Evolutionary conservation across 192 early-diverging fungal species (phyloP).

Genomic region (Chytriomyces sp.): DNA sequence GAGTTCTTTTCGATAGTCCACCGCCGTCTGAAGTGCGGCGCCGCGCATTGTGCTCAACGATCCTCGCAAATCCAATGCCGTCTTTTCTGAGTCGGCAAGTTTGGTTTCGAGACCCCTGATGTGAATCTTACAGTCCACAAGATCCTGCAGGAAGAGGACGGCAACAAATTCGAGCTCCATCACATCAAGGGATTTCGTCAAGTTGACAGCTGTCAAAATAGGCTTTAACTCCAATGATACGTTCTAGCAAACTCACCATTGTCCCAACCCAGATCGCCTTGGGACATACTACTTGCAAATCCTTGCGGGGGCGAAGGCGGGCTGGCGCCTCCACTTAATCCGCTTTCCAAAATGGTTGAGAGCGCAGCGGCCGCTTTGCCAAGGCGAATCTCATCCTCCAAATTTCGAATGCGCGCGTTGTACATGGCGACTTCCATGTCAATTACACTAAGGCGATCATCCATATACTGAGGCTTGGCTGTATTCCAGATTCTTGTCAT

Average conservation of each 20-base stretch:
- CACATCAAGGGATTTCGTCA: constrained; percentile 42
- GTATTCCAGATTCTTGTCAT: constrained; percentile 41
- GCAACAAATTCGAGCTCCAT: constrained; percentile 44
- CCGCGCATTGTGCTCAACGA: constrained; percentile 32
- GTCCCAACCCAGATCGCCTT: constrained; percentile 49
- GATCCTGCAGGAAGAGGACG: constrained; percentile 46
- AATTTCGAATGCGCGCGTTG: constrained; percentile 30
- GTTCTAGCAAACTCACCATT: constrained; percentile 33
- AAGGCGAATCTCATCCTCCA: constrained; percentile 29
- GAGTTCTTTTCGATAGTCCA: constrained; percentile 36
- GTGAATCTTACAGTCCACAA: constrained; percentile 31
- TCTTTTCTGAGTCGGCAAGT: constrained; percentile 37
- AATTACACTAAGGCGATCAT: constrained; percentile 45
- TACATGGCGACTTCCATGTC: constrained; percentile 46
- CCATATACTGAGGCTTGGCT: constrained; percentile 52
- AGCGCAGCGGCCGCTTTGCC: constrained; percentile 6
- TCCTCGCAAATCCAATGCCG: constrained; percentile 26
- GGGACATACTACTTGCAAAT: background rate
- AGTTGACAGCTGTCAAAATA: constrained; percentile 34
- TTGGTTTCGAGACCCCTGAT: constrained; percentile 27
- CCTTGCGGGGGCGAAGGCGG: background rate
- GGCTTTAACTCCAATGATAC: background rate
- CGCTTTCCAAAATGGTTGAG: background rate
- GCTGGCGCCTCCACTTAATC: background rate
- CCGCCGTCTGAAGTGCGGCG: constrained; percentile 34